Evolutionary conservation across 2,329 filamentous ascomycete genomes (phyloP), one percentile per base, ranked within the genome.

Genomic region (Colletotrichum sp.): DNA sequence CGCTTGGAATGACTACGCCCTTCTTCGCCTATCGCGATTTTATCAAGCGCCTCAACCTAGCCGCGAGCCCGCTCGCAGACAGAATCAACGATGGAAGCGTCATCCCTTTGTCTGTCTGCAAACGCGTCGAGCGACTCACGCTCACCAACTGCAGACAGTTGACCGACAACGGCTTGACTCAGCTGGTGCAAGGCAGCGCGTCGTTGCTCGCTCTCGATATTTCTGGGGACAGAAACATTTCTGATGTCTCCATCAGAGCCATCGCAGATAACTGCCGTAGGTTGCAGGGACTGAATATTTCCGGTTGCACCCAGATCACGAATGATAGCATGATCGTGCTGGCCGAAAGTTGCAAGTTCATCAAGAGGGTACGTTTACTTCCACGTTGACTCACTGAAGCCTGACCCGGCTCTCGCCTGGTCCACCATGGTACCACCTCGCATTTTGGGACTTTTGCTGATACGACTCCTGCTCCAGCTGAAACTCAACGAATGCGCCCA

Each of bases 401-500:
- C 28, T 36, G 36, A 26, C 18, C 10, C 32, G 28, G 52, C 18
- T n/a, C 24, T 32, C 26, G 59, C 32, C 16, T 18, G 18, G 15
- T 30, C 16, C 15, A 24, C 34, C 69, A 16, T n/a, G 21, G 16
- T 44, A 62, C 21, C 30, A 24, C 64, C 26, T 28, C 10, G 36
- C n/a, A 30, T 13, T 62, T 30, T 55, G 30, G 64, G 44, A 59
- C 24, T 36, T 9, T 36, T 77, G 75, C 84, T 88, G 80, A 88
- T 78, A 55, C 71, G 72, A 12, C 67, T 49, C 59, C 59, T 21
- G 57, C 24, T 15, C 15, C 34, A 97, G 92, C 90, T 99, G 79
- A 99, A 99, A 91, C 90, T 99, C 77, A 99, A 99, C 84, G 95
- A 96, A 73, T 98, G 97, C 83, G 85, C 87, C n/a, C 94, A 98